Percentiles rank a stretch among this genome's conserved stretches.
Conservation (phyloP, 176 grass and related monocot genomes). For the Aechmea fasciata region DNA sequence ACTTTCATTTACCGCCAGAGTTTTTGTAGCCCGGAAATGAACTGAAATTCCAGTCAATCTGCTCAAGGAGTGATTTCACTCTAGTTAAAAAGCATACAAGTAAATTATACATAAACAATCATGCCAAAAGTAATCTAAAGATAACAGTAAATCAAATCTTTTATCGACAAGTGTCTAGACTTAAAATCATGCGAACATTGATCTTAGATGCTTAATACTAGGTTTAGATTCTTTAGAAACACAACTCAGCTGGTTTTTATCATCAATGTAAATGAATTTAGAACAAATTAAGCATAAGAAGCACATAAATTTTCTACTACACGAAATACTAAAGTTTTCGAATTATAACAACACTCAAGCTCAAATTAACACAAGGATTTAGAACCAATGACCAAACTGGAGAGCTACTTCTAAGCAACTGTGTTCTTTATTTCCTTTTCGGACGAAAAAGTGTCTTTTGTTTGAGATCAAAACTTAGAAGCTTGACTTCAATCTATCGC, state of each 20-base stretch:
- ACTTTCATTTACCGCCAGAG: neutral
- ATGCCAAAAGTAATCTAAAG: neutral
- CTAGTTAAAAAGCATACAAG: neutral
- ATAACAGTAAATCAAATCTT: neutral
- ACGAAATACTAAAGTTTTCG: too few species aligned
- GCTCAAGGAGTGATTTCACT: neutral
- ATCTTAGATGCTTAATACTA: neutral
- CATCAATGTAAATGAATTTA: neutral
- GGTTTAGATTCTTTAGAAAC: neutral
- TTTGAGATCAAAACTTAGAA: too few species aligned
- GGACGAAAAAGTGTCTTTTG: too few species aligned
- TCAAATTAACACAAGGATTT: too few species aligned
- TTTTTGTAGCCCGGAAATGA: neutral
- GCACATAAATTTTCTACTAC: neutral
- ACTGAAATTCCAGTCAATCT: neutral
- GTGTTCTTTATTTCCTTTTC: too few species aligned
- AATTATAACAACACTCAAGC: too few species aligned
- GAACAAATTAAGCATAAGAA: neutral
- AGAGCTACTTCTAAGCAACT: too few species aligned
- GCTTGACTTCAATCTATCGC: too few species aligned
- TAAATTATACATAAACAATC: neutral
- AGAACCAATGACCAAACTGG: too few species aligned
- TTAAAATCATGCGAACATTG: neutral
- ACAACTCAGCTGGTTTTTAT: neutral
- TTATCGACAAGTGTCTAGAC: neutral